Conservation (phyloP, 176 grass and related monocot genomes). For the Carex myosuroides region DNA sequence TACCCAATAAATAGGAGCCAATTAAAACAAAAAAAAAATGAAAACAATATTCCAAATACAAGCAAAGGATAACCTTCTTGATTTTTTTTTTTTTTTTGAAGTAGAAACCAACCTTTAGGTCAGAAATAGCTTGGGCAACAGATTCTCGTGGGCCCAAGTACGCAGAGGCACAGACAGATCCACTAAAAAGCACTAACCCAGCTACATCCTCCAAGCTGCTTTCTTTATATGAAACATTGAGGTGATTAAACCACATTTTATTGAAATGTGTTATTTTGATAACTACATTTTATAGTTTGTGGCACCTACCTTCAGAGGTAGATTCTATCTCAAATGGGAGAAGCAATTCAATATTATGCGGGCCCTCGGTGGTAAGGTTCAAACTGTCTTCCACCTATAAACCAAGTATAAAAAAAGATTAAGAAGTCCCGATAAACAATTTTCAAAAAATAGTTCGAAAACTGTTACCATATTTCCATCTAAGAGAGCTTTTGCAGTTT, state of each 20-base stretch:
- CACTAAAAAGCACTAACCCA: slow-evolving; percentile 59
- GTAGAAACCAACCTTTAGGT: slow-evolving; percentile 57
- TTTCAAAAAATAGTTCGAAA: neutral
- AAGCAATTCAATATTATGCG: slow-evolving; percentile 62
- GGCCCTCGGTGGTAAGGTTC: slow-evolving; percentile 27
- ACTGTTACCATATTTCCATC: slow-evolving; percentile 54
- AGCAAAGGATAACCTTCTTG: neutral
- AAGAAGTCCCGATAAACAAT: neutral
- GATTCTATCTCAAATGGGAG: slow-evolving; percentile 57
- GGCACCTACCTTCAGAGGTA: slow-evolving; percentile 47
- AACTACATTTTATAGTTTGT: neutral
- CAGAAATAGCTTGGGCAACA: slow-evolving; percentile 75
- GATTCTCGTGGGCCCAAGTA: slow-evolving; percentile 80
- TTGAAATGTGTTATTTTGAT: neutral
- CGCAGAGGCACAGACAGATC: slow-evolving; percentile 57
- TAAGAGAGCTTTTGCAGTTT: slow-evolving; percentile 65
- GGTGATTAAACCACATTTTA: neutral
- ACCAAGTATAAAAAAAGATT: slow-evolving; percentile 19
- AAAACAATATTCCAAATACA: slow-evolving; percentile 8
- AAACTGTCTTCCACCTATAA: slow-evolving; percentile 48
- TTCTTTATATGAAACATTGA: slow-evolving; percentile 43
- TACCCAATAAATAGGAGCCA: neutral
- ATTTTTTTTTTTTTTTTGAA: neutral
- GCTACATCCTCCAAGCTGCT: slow-evolving; percentile 66
- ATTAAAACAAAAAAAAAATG: neutral